phyloP scores from a whole-genome alignment of 805 yeast species.

The Metschnikowia lunata region DNA sequence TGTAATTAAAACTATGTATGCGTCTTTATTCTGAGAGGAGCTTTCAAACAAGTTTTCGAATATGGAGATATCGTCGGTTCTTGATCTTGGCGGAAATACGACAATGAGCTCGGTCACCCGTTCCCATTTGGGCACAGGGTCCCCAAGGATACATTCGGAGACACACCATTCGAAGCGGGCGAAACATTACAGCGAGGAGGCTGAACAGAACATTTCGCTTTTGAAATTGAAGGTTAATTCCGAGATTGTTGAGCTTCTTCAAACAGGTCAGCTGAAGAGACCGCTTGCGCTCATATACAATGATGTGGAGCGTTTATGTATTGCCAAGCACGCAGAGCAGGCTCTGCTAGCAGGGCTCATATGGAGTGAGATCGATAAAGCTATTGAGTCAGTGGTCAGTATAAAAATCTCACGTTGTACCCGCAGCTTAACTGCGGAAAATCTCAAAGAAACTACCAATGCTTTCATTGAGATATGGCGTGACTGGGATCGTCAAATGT shows the following conservation, averaged over 20 bases:
- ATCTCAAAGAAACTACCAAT: not conserved
- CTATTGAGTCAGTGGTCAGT: slow-evolving; percentile 12
- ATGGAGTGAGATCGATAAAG: slow-evolving; percentile 17
- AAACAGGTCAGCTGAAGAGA: not conserved
- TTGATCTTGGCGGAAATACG: slow-evolving; percentile 6
- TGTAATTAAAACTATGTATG: too few relatives aligned
- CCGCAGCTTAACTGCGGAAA: not conserved
- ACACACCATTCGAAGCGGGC: slow-evolving; percentile 5
- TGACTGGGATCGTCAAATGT: slow-evolving; percentile 24
- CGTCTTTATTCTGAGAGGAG: too few relatives aligned
- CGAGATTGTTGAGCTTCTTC: slow-evolving; percentile 1
- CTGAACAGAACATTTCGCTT: not conserved
- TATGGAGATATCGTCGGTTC: not conserved
- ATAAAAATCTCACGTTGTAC: slow-evolving; percentile 8
- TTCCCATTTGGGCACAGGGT: slow-evolving; percentile 13
- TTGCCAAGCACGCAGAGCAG: slow-evolving; percentile 31
- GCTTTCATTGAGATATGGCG: slow-evolving; percentile 16
- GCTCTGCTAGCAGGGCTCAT: slow-evolving; percentile 22
- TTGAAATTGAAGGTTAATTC: slow-evolving; percentile 1
- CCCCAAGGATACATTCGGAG: slow-evolving; percentile 2
- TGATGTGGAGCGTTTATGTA: slow-evolving; percentile 30
- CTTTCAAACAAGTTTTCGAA: too few relatives aligned
- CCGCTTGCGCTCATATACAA: slow-evolving; percentile 15
- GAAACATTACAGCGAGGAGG: slow-evolving; percentile 5
- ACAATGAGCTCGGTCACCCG: not conserved